Evolutionary conservation across 768 basidiomycete species (phyloP), one percentile per base, ranked within the genome.

Genomic region (Leccinum broughii): DNA sequence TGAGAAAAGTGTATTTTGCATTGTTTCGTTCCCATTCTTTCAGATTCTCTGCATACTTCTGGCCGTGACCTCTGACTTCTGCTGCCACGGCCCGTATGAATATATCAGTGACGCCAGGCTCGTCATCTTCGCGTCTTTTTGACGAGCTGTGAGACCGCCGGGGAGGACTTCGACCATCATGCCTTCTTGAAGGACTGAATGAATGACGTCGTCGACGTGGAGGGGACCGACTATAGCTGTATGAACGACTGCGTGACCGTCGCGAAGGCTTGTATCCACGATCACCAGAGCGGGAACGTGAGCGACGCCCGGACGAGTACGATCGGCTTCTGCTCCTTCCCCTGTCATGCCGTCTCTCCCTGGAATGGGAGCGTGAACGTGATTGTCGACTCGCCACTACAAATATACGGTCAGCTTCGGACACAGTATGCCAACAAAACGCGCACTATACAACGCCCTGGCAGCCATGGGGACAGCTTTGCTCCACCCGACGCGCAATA

Each of bases 401-500:
- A 20, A 26, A 6, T 44, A 46, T 17, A 20, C 22, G 24, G 8
- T 55, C 30, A 61, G 48, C 6, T 48, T 11, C 6, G 4, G 54
- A 13, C 32, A 44, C 26, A 28, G 11, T 35, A 28, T 39, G 28
- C 37, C 7, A 52, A 32, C 54, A 41, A 5, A 17, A 50, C 13
- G 32, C 82, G 67, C 61, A 97, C 96, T 86, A 77, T 92, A 98
- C 80, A 87, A 81, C 62, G 88, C 81, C 72, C 87, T 89, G 1
- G 82, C 77, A 32, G 90, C 93, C 50, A 97, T 78, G 15, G 94
- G 90, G 6, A 98, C 92, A 2, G 95, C 92, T 76, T 98, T 98
- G 70, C 96, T 96, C 95, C 96, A 99, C 14, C 94, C 94, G 6
- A 95, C 93, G 14, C 93, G 82, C 4, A 99, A 77, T 22, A 92